phyloP scores from a whole-genome alignment of 2,329 filamentous ascomycete species.

The Cytospora paraplurivora region DNA sequence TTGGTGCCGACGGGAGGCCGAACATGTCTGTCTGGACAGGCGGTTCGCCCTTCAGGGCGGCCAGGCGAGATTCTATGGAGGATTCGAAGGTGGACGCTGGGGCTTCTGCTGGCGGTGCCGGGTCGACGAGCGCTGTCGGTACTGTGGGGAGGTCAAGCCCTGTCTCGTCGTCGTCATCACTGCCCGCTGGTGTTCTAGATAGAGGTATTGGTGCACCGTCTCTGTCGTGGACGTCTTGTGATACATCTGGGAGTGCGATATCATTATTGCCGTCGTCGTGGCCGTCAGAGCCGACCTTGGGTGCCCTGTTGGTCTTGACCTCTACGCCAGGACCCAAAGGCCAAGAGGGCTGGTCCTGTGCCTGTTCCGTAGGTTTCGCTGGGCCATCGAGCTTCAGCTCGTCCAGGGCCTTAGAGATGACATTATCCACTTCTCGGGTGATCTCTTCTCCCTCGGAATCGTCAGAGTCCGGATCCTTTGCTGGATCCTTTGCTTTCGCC shows the following conservation, averaged over 20 bases:
- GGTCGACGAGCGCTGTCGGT: conserved; percentile 46
- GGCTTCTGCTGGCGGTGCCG: conserved; percentile 32
- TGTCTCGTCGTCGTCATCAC: conserved; percentile 28
- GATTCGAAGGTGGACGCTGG: conserved; percentile 42
- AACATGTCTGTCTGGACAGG: conserved; percentile 40
- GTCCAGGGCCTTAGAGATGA: conserved; percentile 50
- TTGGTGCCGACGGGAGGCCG: conserved; percentile 53
- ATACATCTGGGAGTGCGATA: conserved; percentile 15
- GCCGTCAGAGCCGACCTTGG: neutral
- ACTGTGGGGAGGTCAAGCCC: conserved; percentile 49
- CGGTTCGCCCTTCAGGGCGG: conserved; percentile 47
- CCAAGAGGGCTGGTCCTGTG: neutral
- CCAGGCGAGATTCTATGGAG: conserved; percentile 55
- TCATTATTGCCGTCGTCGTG: neutral
- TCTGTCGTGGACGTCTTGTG: conserved; percentile 5
- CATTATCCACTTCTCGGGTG: conserved; percentile 46
- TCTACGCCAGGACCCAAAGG: neutral
- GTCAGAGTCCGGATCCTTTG: conserved; percentile 32
- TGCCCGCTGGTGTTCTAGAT: conserved; percentile 10
- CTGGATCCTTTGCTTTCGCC: conserved; percentile 4
- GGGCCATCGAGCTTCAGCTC: conserved; percentile 44
- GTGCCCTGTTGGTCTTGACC: neutral
- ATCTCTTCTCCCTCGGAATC: conserved; percentile 57
- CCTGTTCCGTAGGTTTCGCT: conserved; percentile 12
- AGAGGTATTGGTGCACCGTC: conserved; percentile 8